Base-by-base conservation (phyloP, 106 monocot genomes). In the Gastrodia elata region DNA sequence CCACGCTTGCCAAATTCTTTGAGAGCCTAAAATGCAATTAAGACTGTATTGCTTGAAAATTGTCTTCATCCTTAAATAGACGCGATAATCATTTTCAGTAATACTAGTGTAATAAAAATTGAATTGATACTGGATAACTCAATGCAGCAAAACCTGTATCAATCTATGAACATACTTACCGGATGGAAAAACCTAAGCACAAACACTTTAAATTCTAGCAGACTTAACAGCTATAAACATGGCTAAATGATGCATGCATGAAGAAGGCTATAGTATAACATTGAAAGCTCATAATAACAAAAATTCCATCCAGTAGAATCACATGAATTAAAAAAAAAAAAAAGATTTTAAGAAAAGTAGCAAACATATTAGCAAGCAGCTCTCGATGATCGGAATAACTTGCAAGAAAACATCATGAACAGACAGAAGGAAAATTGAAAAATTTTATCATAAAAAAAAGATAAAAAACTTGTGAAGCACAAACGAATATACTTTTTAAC, bases 271-370 rank as follows among this genome's bases (percentile, higher is more conserved):
- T 32, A n/a, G n/a, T n/a, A n/a, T n/a, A n/a, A n/a, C n/a, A n/a
- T n/a, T n/a, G n/a, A n/a, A n/a, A n/a, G n/a, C 28, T 20, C 20
- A 11, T 2, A 8, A 28, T n/a, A 59, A 10, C 27, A 59, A 59
- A 11, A 59, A 59, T 59, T 59, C 27, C 59, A 59, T 59, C 27
- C 59, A 59, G 4, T 11, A 61, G 61, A 32, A 61, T 61, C 61
- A 3, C 61, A 61, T 32, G 32, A 52, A 61, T 32, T 32, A 30
- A 15, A 2, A 61, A 4, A 30, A 2, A 32, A 11, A 8, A 30
- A 61, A 32, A 28, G n/a, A n/a, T n/a, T n/a, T n/a, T n/a, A n/a
- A n/a, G n/a, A n/a, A n/a, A n/a, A n/a, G n/a, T n/a, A n/a, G n/a
- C n/a, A n/a, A n/a, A n/a, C n/a, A n/a, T n/a, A n/a, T n/a, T n/a